phyloP scores from a whole-genome alignment of 2,329 filamentous ascomycete species.

The Trichoderma harzianum region DNA sequence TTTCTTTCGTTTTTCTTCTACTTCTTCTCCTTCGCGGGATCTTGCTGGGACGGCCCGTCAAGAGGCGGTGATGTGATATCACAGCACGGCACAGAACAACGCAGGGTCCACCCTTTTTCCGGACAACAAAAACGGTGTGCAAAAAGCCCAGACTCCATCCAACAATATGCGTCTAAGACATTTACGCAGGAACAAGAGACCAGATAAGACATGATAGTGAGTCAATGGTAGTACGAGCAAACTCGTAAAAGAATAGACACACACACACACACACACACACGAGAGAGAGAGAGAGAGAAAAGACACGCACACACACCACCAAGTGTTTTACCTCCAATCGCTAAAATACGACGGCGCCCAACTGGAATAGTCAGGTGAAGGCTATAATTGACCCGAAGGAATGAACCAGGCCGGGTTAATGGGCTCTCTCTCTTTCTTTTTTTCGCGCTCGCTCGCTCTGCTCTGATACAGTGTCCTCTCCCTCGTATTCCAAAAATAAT shows the following conservation, averaged over 20 bases:
- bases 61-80: slow-evolving; percentile 14
- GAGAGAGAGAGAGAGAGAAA: no score
- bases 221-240: not conserved
- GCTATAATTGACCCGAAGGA: not conserved
- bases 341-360: not conserved
- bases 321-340: not conserved
- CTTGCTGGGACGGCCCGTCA: not conserved
- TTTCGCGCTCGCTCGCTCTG: not conserved
- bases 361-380: slow-evolving; percentile 13
- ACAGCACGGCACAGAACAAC: not conserved
- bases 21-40: not conserved
- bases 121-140: not conserved
- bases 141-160: not conserved
- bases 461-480: not conserved
- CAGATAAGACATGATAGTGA: not conserved
- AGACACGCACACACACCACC: not conserved
- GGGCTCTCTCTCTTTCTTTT: not conserved
- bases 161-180: not conserved
- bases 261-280: not conserved
- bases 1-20: not conserved
- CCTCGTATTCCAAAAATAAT: slow-evolving; percentile 9
- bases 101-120: not conserved
- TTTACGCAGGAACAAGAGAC: not conserved
- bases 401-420: not conserved
- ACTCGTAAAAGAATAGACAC: not conserved